Evolutionary conservation across 768 basidiomycete species (phyloP), one percentile per base, ranked within the genome.

Genomic region (Phaeotremella fagi): DNA sequence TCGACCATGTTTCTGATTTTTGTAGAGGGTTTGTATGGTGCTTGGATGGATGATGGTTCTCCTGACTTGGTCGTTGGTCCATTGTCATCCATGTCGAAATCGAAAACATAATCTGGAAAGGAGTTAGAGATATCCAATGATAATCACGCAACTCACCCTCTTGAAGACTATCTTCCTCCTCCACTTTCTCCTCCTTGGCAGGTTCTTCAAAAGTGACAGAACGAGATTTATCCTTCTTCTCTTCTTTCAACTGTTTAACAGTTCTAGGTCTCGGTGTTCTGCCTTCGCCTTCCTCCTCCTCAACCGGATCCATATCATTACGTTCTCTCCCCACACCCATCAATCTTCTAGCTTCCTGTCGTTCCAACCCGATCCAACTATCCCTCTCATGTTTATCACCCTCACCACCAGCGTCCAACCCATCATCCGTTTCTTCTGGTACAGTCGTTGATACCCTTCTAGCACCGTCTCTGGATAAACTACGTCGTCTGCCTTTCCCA

Each of bases 141-240:
- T 41, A 15, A 24, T 49, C 20, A 28, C 27, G 11, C 33, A 1
- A 50, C 63, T 47, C 51, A 66, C 60, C 64, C 24, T 70, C 68
- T 15, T 54, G 35, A 15, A 37, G 23, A 16, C 16, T 33, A 33
- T 33, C 31, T 7, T 33, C 31, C 9, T 33, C 31, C 25, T 68
- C 70, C 4, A 55, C 45, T n/a, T 6, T 33, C 18, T 36, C 48
- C 31, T 53, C 57, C 20, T 14, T 15, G 22, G 29, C 33, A 9
- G 71, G 60, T 48, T 73, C 72, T n/a, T 70, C 63, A 49, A 73
- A 73, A 20, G 57, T 72, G 25, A 73, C 74, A 38, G 59, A 42
- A 33, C 55, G 50, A 50, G 25, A 38, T 46, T 54, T 55, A 14
- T 20, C 48, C 20, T 41, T 28, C 56, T 53, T 48, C 9, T 46